These are phyloP conservation scores for Graphilbum fragrans DNA, from an alignment of 2,329 filamentous ascomycete genomes.

Conservation along the genomic window DNA sequence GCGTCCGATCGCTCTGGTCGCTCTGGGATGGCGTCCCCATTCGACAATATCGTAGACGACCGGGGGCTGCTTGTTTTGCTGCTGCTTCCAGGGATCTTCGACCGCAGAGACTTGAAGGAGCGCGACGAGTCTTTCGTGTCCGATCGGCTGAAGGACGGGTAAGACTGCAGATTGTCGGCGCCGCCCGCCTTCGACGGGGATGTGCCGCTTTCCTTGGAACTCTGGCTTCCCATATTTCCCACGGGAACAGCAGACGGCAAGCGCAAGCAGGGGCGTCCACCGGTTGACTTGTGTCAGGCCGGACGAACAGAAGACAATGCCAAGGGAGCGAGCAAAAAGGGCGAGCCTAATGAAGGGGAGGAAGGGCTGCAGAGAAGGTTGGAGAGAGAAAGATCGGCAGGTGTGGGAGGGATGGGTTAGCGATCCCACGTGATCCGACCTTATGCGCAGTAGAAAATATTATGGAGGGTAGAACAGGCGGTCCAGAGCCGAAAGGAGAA, in stretches of 20 bases:
- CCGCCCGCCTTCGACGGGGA: constrained; percentile 37
- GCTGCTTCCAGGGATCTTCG: constrained; percentile 69
- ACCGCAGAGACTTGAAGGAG: constrained; percentile 73
- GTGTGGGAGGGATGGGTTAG: constrained; percentile 3
- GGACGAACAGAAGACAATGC: background rate
- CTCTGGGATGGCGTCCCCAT: constrained; percentile 33
- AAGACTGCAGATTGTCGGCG: constrained; percentile 59
- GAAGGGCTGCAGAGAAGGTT: too few species aligned
- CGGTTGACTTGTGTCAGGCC: background rate
- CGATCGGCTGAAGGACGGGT: constrained; percentile 82
- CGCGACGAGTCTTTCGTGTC: constrained; percentile 88
- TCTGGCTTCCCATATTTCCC: constrained; percentile 60
- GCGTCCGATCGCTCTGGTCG: constrained; percentile 67
- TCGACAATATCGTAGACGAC: constrained; percentile 55
- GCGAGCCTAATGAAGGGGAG: background rate
- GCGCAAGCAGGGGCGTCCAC: background rate
- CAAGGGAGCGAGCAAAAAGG: constrained; percentile 1
- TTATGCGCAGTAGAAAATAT: constrained; percentile 8
- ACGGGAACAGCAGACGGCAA: constrained; percentile 5
- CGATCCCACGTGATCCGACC: constrained; percentile 4
- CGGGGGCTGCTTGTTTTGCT: constrained; percentile 70
- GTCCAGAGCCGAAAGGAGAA: constrained; percentile 35
- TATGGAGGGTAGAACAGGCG: constrained; percentile 42
- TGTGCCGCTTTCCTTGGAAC: constrained; percentile 46
- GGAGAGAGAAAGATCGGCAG: background rate